Percentiles rank a stretch among this genome's conserved stretches.
phyloP scores from a whole-genome alignment of 148 eudicot genomes.

The Gaultheria prostrata region DNA sequence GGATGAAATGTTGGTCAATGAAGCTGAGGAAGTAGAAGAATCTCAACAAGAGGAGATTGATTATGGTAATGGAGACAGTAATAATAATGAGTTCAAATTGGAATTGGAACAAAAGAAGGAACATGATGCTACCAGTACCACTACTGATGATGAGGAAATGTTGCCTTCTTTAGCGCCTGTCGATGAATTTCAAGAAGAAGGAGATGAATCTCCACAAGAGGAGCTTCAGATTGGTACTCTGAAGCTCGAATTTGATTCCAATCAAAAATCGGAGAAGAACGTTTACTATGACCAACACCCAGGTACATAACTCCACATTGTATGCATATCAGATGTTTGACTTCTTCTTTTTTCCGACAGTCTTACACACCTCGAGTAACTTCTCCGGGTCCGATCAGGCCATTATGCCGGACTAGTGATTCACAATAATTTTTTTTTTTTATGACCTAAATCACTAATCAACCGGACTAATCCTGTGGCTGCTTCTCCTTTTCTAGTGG shows the following conservation, averaged over 20 bases:
- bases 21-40: background rate
- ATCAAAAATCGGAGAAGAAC: background rate
- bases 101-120: background rate
- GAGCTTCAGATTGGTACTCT: background rate
- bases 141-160: background rate
- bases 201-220: background rate
- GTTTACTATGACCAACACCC: conserved; percentile 16
- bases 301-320: background rate
- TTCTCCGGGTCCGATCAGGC: no score
- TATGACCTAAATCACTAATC: no score
- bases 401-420: no score
- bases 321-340: background rate
- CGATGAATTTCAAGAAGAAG: conserved; percentile 3
- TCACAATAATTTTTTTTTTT: no score
- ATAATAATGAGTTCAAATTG: background rate
- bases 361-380: no score
- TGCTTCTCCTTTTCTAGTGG: background rate
- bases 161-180: background rate
- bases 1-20: background rate
- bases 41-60: no score
- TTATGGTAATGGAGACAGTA: no score
- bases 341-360: no score
- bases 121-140: background rate
- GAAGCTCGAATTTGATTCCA: background rate
- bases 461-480: no score